Evolutionary conservation across 768 basidiomycete genomes (phyloP).

Genomic region (Amanita fuliginea): DNA sequence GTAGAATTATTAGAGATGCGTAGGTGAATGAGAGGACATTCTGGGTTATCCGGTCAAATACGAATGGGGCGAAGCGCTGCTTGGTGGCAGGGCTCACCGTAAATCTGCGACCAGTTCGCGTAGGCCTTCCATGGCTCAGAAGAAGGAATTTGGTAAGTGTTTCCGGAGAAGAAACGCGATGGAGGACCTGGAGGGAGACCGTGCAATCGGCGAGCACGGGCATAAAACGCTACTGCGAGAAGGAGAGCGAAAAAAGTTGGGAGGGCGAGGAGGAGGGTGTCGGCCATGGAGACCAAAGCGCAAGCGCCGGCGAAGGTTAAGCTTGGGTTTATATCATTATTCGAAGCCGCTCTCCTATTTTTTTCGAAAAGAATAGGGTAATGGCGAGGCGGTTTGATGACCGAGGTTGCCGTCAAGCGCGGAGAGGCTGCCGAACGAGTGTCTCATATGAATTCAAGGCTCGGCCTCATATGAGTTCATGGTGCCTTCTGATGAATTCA

Average conservation of each 20-base stretch:
- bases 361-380: too few species aligned
- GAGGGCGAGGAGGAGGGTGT: neutral
- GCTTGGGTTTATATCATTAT: neutral
- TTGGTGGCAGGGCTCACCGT: slow-evolving; percentile 20
- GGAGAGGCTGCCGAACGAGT: too few species aligned
- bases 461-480: too few species aligned
- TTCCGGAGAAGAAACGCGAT: slow-evolving; percentile 10
- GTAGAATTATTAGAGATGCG: slow-evolving; percentile 25
- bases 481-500: too few species aligned
- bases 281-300: neutral
- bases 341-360: too few species aligned
- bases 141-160: slow-evolving; percentile 13
- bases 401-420: too few species aligned
- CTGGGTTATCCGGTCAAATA: neutral
- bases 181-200: slow-evolving; percentile 10
- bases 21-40: slow-evolving; percentile 31
- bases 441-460: too few species aligned
- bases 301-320: neutral
- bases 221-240: slow-evolving; percentile 14
- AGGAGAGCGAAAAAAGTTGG: slow-evolving; percentile 4
- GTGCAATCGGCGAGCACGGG: slow-evolving; percentile 11
- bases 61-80: neutral
- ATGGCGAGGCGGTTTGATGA: too few species aligned
- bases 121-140: slow-evolving; percentile 6
- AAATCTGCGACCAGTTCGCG: slow-evolving; percentile 4